Evolutionary conservation across 2,329 filamentous ascomycete species (phyloP).

Genomic region (Diplodia corticola): DNA sequence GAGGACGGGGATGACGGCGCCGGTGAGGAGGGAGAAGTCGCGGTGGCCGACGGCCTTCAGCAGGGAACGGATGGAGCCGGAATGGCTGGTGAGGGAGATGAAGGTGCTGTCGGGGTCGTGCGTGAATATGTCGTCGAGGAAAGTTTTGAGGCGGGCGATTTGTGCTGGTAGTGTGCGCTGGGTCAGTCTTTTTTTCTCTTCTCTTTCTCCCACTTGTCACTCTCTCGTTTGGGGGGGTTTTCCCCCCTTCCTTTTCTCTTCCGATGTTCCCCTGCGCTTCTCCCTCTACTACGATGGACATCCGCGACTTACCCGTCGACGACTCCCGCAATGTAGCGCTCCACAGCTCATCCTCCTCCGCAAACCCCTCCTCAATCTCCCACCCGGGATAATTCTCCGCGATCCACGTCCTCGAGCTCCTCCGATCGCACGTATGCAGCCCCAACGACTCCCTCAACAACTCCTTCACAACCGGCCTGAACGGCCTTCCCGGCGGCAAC

Average conservation of each 20-base stretch:
- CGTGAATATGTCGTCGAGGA: conserved; percentile 57
- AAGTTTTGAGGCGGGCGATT: conserved; percentile 29
- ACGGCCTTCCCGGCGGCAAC: conserved; percentile 54
- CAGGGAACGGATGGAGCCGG: conserved; percentile 58
- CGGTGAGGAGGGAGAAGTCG: conserved; percentile 63
- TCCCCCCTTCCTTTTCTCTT: too few species aligned
- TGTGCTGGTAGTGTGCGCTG: not conserved
- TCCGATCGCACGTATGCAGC: conserved; percentile 68
- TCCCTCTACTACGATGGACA: too few species aligned
- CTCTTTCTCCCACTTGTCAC: too few species aligned
- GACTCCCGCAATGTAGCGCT: conserved; percentile 29
- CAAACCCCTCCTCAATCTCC: conserved; percentile 61
- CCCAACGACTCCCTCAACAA: conserved; percentile 65
- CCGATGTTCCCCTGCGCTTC: too few species aligned
- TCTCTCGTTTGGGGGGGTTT: too few species aligned
- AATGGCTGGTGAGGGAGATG: conserved; percentile 60
- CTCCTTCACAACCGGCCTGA: conserved; percentile 64
- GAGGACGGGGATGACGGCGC: conserved; percentile 67
- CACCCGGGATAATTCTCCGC: conserved; percentile 54
- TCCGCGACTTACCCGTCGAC: conserved; percentile 1
- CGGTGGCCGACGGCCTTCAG: conserved; percentile 61
- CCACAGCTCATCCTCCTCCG: conserved; percentile 60
- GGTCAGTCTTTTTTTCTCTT: not conserved
- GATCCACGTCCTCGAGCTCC: conserved; percentile 58
- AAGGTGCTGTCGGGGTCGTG: conserved; percentile 50